These are phyloP conservation scores for Meira nashicola DNA, from an alignment of 1,284 basidiomycete genomes.

Conservation along the genomic window DNA sequence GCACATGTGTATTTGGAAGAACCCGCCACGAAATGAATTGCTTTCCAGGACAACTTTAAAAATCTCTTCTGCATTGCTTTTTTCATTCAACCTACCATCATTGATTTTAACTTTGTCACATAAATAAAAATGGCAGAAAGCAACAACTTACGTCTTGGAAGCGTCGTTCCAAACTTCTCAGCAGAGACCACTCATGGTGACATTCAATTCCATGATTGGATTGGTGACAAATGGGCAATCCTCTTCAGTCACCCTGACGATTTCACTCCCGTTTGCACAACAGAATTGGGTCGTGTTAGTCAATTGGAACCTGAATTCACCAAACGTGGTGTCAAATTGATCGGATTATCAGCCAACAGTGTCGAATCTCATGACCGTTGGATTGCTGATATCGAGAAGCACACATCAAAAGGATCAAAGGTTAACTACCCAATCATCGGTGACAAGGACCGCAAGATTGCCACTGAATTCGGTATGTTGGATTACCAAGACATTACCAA, in stretches of 20 bases:
- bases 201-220: conserved; percentile 78
- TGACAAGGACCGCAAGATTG: conserved; percentile 79
- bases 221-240: conserved; percentile 76
- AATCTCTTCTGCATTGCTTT: too few relatives aligned
- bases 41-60: too few relatives aligned
- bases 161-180: conserved; percentile 48
- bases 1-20: too few relatives aligned
- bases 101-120: conserved; percentile 2
- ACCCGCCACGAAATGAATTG: too few relatives aligned
- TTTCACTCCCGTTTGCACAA: conserved; percentile 61
- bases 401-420: conserved; percentile 57
- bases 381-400: conserved; percentile 80
- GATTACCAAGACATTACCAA: conserved; percentile 92
- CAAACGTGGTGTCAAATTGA: conserved; percentile 76
- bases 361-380: conserved; percentile 75
- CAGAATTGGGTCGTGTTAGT: conserved; percentile 92
- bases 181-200: conserved; percentile 49
- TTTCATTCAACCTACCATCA: too few relatives aligned
- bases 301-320: conserved; percentile 77
- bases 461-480: conserved; percentile 80
- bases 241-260: conserved; percentile 68
- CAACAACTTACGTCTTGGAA: conserved; percentile 42
- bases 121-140: not conserved
- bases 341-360: conserved; percentile 77
- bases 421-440: conserved; percentile 95